These are phyloP conservation scores for Cucumis melo DNA, from an alignment of 306 rosid genomes.

Conservation along the genomic window DNA sequence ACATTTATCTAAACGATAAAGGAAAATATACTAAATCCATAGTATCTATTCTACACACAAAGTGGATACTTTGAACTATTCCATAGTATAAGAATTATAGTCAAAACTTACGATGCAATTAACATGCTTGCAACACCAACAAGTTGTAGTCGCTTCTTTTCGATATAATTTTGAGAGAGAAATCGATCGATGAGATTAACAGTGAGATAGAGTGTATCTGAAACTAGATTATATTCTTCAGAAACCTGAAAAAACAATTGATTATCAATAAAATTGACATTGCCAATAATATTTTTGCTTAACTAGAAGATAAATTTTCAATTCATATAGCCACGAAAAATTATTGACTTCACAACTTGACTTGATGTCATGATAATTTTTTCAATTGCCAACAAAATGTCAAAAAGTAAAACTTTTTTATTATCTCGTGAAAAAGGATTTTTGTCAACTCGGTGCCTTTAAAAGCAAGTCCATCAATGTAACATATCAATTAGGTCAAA, in stretches of 20 bases:
- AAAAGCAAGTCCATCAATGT: background rate
- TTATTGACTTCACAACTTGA: background rate
- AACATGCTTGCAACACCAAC: slow-evolving; percentile 84
- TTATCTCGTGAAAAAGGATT: background rate
- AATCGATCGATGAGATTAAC: slow-evolving; percentile 78
- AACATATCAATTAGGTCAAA: background rate
- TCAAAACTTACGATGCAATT: slow-evolving; percentile 73
- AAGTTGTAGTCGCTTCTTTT: slow-evolving; percentile 67
- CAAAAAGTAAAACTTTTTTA: background rate
- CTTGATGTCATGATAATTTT: background rate
- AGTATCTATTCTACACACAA: background rate
- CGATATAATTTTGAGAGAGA: slow-evolving; percentile 45
- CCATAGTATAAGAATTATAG: background rate
- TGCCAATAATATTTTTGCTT: slow-evolving; percentile 1
- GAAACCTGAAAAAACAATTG: slow-evolving; percentile 52
- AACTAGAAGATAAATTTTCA: background rate
- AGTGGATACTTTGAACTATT: no score
- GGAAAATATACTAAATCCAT: background rate
- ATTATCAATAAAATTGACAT: slow-evolving; percentile 6
- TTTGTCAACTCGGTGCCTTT: background rate
- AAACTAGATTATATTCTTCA: slow-evolving; percentile 72
- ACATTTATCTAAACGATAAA: background rate
- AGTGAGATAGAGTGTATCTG: slow-evolving; percentile 88
- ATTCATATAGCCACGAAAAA: background rate
- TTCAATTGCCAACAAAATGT: background rate